Conservation (phyloP, 495 filamentous ascomycete genomes). For the Monascus purpureus region DNA sequence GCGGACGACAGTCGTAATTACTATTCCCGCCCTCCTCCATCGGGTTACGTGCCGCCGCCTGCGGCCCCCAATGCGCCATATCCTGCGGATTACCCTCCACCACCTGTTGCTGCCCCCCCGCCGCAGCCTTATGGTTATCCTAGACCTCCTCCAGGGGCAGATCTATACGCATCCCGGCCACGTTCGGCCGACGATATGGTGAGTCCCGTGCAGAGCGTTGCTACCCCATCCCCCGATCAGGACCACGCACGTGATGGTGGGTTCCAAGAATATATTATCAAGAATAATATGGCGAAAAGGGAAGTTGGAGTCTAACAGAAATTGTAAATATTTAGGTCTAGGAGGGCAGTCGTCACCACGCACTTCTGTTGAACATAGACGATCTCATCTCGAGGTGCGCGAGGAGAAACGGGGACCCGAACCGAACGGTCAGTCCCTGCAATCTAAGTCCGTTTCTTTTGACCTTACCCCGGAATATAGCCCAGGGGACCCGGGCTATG, state of each 20-base stretch:
- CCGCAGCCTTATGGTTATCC: conserved; percentile 31
- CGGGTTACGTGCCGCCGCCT: conserved; percentile 16
- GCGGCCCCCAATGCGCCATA: conserved; percentile 16
- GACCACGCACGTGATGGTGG: conserved; percentile 27
- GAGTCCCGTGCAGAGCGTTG: conserved; percentile 28
- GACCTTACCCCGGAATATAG: conserved; percentile 11
- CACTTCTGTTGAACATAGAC: conserved; percentile 2
- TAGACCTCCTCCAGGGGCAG: conserved; percentile 19
- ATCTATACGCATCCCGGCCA: conserved; percentile 27
- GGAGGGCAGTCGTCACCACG: conserved; percentile 3
- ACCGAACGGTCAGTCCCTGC: conserved; percentile 15
- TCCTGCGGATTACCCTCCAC: conserved; percentile 32
- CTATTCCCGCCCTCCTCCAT: conserved; percentile 31
- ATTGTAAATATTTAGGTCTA: conserved; percentile 17
- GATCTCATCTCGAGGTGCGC: no score
- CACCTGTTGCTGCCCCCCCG: conserved; percentile 27
- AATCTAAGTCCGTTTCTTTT: conserved; percentile 26
- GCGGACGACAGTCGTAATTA: conserved; percentile 21
- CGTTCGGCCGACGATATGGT: conserved; percentile 42
- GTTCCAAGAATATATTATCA: conserved; percentile 18
- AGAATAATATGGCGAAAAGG: conserved; percentile 11
- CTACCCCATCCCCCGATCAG: conserved; percentile 22
- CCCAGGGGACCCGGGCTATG: conserved; percentile 19
- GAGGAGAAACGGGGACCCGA: conserved; percentile 5
- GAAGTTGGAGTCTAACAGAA: background rate